A percentile compares a stretch with the other conserved stretches of the same genome.
phyloP scores from a whole-genome alignment of 2,329 filamentous ascomycete species.

The Colletotrichum tropicale region DNA sequence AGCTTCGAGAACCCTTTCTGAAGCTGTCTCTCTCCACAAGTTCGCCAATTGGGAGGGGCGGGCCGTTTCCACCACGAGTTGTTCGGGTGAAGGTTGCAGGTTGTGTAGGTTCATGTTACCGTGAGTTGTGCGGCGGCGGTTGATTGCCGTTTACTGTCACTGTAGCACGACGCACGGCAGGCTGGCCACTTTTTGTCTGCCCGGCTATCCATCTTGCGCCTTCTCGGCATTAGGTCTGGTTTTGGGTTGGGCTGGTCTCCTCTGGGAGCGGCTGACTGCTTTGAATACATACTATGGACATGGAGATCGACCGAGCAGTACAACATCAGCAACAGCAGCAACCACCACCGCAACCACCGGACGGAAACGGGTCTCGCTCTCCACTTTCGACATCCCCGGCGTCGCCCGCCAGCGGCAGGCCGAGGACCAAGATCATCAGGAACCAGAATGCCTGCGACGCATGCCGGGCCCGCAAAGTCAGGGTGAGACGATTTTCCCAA shows the following conservation, averaged over 20 bases:
- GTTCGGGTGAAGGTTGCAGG: background rate
- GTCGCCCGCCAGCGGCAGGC: background rate
- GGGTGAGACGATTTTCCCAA: constrained; percentile 14
- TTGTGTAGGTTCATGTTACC: background rate
- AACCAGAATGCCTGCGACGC: constrained; percentile 34
- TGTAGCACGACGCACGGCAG: background rate
- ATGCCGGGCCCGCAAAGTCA: constrained; percentile 32
- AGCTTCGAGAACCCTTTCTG: background rate
- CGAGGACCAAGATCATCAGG: background rate
- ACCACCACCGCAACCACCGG: background rate
- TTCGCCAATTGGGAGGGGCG: background rate
- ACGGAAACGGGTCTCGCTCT: background rate
- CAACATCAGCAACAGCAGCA: background rate
- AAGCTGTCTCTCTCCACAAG: background rate
- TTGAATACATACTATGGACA: background rate
- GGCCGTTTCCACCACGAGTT: background rate
- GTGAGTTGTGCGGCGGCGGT: background rate
- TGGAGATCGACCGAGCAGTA: constrained; percentile 5
- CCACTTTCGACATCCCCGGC: background rate
- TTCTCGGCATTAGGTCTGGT: background rate
- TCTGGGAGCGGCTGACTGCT: background rate
- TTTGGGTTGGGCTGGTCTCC: background rate
- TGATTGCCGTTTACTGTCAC: background rate
- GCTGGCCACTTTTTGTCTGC: background rate
- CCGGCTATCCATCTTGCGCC: background rate